These are phyloP conservation scores for Amylostereum areolatum DNA, from an alignment of 1,284 basidiomycete genomes.

Conservation along the genomic window DNA sequence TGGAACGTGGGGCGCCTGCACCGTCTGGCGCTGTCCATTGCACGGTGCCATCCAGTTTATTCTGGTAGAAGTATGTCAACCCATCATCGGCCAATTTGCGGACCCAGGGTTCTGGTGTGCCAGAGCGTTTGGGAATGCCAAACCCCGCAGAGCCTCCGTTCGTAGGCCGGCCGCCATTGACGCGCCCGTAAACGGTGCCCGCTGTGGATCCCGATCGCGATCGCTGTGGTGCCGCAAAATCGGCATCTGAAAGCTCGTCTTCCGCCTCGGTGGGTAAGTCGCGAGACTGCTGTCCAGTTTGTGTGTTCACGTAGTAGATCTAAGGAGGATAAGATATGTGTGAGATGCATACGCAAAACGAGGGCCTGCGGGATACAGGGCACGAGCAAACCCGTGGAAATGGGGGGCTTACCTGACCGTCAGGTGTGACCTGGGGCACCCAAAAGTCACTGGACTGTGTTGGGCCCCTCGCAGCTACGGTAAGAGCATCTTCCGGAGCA, in stretches of 20 bases:
- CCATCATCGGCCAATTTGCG: constrained; percentile 78
- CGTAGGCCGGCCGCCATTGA: constrained; percentile 7
- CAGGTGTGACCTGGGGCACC: constrained; percentile 68
- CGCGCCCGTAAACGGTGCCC: constrained; percentile 28
- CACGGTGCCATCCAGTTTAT: constrained; percentile 60
- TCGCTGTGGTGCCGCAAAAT: constrained; percentile 47
- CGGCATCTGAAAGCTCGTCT: constrained; percentile 47
- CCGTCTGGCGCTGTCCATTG: constrained; percentile 59
- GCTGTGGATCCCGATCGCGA: constrained; percentile 50
- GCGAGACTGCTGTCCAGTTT: constrained; percentile 79
- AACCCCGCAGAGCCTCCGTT: constrained; percentile 42
- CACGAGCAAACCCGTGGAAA: constrained; percentile 4
- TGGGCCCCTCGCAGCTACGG: constrained; percentile 12
- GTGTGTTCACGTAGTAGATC: constrained; percentile 90
- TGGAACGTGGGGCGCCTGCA: constrained; percentile 5
- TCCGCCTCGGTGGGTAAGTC: constrained; percentile 77
- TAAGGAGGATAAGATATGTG: constrained; percentile 23
- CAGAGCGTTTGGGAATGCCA: constrained; percentile 47
- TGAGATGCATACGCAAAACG: background rate
- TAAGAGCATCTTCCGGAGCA: background rate
- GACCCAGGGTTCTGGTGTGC: constrained; percentile 73
- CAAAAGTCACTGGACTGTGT: constrained; percentile 65
- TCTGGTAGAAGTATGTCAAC: constrained; percentile 73
- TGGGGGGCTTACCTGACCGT: constrained; percentile 56
- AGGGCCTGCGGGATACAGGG: background rate